Base-by-base conservation (phyloP, 768 basidiomycete genomes). In the Termitomyces sp. region DNA sequence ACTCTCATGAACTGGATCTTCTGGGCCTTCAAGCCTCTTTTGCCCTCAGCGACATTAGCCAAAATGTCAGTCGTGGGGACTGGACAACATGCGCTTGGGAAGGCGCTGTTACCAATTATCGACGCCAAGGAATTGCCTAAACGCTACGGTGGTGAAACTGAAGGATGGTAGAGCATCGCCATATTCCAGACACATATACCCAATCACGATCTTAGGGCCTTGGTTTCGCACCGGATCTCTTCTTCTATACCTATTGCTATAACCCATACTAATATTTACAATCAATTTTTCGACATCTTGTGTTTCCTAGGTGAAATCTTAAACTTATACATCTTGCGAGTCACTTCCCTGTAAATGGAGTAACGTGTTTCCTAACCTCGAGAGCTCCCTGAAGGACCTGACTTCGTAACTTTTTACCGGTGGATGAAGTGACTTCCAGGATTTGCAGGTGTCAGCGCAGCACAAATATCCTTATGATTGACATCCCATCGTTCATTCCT, bases 21-120 rank as follows among this genome's bases (percentile, higher is more conserved):
- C 73, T 92, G 90, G 90, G 61, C 76, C 15, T 91, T 92, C 77
- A 92, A 86, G 66, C 79, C 89, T 0, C 66, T 93, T 60, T 67
- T 93, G 14, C 80, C 90, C 1, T 68, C 87, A 7, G 80, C 79
- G 30, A 92, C 91, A n/a, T 66, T 89, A 35, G 84, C 85, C 8
- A 93, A 92, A 76, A 89, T 93, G 86, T 73, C 75, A 35, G 85
- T 92, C 38, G 86, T 90, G 17, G 90, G 90, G 42, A 75, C 77
- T 23, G 83, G 89, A 15, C 68, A 77, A 17, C 70, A 74, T 56
- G 71, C 79, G 0, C 82, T 92, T 44, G 75, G 77, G 55, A 80
- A 81, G 60, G 83, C 83, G 2, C 75, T 93, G 12, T 66, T 78
- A 17, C 78, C 79, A 3, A 63, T 80, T 50, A 82, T 92, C 43